Conservation (phyloP, 2,329 filamentous ascomycete genomes). For the Xylariales sp. region DNA sequence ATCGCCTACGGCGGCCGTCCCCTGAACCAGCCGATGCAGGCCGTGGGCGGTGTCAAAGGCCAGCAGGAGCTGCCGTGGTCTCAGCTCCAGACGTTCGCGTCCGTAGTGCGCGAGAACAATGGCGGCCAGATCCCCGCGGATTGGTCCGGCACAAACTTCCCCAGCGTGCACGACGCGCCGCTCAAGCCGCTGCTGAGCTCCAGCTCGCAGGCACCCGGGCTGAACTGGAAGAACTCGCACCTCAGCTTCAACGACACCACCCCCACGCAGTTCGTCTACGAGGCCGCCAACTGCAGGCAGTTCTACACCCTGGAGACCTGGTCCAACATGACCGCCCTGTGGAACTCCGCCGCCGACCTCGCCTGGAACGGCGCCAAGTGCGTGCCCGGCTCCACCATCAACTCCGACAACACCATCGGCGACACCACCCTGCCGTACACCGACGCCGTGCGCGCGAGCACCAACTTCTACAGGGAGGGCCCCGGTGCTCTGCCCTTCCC, state of each 20-base stretch:
- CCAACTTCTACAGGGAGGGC: too few species aligned
- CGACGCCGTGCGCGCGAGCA: too few species aligned
- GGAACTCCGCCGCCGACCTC: constrained; percentile 37
- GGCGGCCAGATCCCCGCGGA: background rate
- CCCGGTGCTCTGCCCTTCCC: too few species aligned
- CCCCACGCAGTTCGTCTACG: constrained; percentile 54
- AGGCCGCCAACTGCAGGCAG: constrained; percentile 52
- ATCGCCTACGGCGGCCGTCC: constrained; percentile 56
- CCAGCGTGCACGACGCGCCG: background rate
- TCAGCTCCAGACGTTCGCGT: background rate
- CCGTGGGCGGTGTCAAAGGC: constrained; percentile 55
- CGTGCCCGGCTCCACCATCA: too few species aligned
- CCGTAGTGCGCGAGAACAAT: background rate
- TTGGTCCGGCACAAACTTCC: background rate
- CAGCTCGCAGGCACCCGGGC: constrained; percentile 36
- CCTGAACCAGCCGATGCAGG: constrained; percentile 45
- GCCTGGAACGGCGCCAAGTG: constrained; percentile 30
- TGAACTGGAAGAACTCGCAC: constrained; percentile 38
- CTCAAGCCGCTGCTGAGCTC: constrained; percentile 8
- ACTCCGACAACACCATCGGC: too few species aligned
- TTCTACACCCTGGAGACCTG: constrained; percentile 51
- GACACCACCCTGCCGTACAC: too few species aligned
- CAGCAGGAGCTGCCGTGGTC: constrained; percentile 29
- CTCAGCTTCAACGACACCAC: constrained; percentile 15
- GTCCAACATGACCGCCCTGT: constrained; percentile 39